Evolutionary conservation across 164 flowering plant species (phyloP).

Genomic region (Tetrastigma voinierianum): DNA sequence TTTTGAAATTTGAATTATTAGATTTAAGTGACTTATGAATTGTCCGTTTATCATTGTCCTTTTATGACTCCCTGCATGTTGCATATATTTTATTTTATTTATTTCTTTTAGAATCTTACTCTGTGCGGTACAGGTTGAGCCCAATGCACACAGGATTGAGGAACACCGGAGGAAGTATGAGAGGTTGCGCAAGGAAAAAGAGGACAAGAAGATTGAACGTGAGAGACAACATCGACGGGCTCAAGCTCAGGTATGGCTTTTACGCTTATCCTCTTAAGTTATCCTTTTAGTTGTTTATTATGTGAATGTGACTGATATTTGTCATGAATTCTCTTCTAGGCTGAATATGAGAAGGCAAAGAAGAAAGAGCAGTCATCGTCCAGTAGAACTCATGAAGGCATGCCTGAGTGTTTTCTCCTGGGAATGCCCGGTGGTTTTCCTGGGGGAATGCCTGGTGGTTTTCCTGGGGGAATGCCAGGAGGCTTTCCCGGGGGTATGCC

Average conservation of each 20-base stretch:
- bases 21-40: not conserved
- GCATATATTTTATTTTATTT: not conserved
- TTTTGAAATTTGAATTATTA: not conserved
- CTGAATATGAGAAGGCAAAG: constrained; percentile 95
- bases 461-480: constrained; percentile 52
- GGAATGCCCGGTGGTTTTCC: too few relatives aligned
- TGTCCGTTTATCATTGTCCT: too few relatives aligned
- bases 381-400: constrained; percentile 54
- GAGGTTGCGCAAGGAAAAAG: constrained; percentile 67
- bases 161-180: constrained; percentile 94
- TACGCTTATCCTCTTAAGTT: not conserved
- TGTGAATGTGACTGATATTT: not conserved
- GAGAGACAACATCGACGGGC: constrained; percentile 82
- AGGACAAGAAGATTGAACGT: constrained; percentile 62
- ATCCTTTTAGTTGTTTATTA: not conserved
- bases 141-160: constrained; percentile 88
- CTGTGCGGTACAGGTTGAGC: constrained; percentile 67
- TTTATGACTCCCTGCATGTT: not conserved
- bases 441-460: constrained; percentile 36
- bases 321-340: constrained; percentile 36
- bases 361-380: constrained; percentile 80
- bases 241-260: constrained; percentile 68
- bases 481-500: constrained; percentile 51
- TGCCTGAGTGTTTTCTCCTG: constrained; percentile 75
- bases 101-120: constrained; percentile 13